Evolutionary conservation across 2,329 filamentous ascomycete genomes (phyloP).

Genomic region (Colletotrichum chlorophyti): DNA sequence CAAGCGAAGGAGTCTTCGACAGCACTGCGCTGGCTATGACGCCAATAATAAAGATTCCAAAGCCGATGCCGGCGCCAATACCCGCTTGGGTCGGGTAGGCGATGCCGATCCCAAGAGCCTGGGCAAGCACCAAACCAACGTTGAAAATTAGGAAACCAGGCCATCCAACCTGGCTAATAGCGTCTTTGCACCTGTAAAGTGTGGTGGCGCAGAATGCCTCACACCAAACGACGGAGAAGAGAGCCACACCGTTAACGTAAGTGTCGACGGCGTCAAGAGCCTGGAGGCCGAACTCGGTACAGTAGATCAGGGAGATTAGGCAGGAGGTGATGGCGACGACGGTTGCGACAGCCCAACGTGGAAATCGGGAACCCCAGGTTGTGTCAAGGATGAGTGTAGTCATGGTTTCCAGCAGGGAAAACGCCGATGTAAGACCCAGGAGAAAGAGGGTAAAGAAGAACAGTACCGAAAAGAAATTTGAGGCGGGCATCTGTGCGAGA

Average conservation of each 20-base stretch:
- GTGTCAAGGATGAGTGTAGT: conserved; percentile 58
- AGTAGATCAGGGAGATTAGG: conserved; percentile 58
- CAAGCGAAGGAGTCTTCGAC: conserved; percentile 29
- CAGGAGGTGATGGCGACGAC: conserved; percentile 51
- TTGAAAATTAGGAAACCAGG: conserved; percentile 46
- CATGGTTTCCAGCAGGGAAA: conserved; percentile 58
- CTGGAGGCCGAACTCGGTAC: conserved; percentile 60
- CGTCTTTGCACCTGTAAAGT: conserved; percentile 54
- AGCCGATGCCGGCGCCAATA: conserved; percentile 54
- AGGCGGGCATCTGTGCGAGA: conserved; percentile 59
- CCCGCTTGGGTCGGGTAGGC: conserved; percentile 48
- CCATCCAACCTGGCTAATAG: conserved; percentile 52
- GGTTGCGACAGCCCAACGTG: conserved; percentile 50
- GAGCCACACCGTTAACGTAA: conserved; percentile 58
- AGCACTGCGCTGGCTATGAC: conserved; percentile 41
- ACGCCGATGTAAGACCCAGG: conserved; percentile 59
- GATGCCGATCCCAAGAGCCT: conserved; percentile 53
- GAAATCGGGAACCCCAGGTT: conserved; percentile 44
- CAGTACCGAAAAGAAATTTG: conserved; percentile 60
- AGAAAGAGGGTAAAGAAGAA: conserved; percentile 61
- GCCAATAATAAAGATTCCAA: conserved; percentile 53
- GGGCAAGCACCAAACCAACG: conserved; percentile 56
- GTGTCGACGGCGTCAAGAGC: conserved; percentile 57
- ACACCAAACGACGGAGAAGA: conserved; percentile 59
- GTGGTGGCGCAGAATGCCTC: conserved; percentile 57